Conservation (phyloP, 2,329 filamentous ascomycete species). For the Aspergillus calidoustus region DNA sequence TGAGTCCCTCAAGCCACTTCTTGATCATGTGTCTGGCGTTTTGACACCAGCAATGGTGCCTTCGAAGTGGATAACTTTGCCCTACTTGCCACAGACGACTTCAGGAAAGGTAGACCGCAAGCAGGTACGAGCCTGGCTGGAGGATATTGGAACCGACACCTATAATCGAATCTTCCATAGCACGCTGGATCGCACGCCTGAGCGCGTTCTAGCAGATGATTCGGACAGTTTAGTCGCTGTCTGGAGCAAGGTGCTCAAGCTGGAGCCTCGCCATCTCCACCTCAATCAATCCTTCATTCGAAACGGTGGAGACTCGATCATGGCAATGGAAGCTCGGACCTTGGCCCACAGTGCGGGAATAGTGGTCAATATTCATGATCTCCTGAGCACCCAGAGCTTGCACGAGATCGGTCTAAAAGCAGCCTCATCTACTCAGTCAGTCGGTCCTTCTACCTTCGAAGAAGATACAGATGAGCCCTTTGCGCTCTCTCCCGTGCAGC, state of each 20-base stretch:
- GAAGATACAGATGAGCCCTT: constrained; percentile 3
- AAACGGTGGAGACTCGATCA: constrained; percentile 16
- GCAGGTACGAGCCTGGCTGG: constrained; percentile 9
- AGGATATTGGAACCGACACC: not conserved
- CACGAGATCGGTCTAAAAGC: not conserved
- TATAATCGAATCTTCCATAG: not conserved
- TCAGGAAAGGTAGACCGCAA: constrained; percentile 18
- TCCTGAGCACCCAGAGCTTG: not conserved
- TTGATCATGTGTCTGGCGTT: not conserved
- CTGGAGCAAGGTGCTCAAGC: not conserved
- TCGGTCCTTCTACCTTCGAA: not conserved
- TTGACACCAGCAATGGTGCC: constrained; percentile 13
- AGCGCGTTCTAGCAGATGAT: not conserved
- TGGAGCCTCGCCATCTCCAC: not conserved
- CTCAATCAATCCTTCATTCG: constrained; percentile 9
- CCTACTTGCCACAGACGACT: constrained; percentile 3
- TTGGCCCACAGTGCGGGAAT: not conserved
- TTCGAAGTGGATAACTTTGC: constrained; percentile 7
- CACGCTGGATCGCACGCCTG: no score
- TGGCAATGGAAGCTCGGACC: constrained; percentile 13
- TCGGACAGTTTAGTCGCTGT: not conserved
- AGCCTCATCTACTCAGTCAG: not conserved
- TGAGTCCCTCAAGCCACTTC: not conserved
- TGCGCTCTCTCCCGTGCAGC: constrained; percentile 6
- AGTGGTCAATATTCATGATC: constrained; percentile 2